Percentiles rank a stretch among this genome's conserved stretches.
phyloP scores from a whole-genome alignment of 225 moss, liverwort and hornwort genomes.

The Ulota crispa region DNA sequence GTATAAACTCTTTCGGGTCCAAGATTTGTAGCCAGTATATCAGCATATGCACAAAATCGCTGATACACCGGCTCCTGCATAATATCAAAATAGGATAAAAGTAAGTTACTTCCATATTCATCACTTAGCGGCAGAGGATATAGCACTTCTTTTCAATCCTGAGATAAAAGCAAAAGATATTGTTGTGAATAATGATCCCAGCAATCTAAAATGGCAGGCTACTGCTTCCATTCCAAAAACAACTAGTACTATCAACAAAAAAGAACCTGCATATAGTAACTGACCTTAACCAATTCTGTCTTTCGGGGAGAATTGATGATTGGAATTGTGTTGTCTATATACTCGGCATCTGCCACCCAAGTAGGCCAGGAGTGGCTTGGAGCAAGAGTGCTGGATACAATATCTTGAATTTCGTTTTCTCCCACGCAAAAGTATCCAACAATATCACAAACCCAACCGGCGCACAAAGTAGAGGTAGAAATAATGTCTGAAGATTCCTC shows the following conservation, averaged over 20 bases:
- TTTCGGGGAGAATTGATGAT: conserved; percentile 31
- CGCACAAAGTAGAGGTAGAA: conserved; percentile 46
- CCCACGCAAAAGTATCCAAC: conserved; percentile 53
- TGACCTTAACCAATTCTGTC: conserved; percentile 44
- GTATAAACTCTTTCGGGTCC: conserved; percentile 62
- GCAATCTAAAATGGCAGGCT: not conserved
- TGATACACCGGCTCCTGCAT: conserved; percentile 63
- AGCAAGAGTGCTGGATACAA: conserved; percentile 65
- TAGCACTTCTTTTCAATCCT: not conserved
- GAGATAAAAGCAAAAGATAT: not conserved
- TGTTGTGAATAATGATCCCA: not conserved
- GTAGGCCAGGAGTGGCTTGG: conserved; percentile 64
- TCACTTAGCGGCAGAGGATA: not conserved
- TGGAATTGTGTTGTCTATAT: conserved; percentile 32
- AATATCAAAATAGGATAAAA: conserved; percentile 2
- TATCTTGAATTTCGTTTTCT: conserved; percentile 59
- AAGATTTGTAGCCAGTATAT: conserved; percentile 60
- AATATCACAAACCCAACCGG: conserved; percentile 65
- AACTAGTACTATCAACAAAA: not conserved
- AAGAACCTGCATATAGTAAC: not conserved
- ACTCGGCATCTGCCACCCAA: conserved; percentile 54
- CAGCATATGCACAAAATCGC: conserved; percentile 72
- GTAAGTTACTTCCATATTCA: conserved; percentile 9
- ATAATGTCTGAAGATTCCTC: conserved; percentile 47
- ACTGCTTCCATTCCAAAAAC: not conserved